Evolutionary conservation across 331 rosid species (phyloP), one percentile per base, ranked within the genome.

Genomic region (Saraca asoca): DNA sequence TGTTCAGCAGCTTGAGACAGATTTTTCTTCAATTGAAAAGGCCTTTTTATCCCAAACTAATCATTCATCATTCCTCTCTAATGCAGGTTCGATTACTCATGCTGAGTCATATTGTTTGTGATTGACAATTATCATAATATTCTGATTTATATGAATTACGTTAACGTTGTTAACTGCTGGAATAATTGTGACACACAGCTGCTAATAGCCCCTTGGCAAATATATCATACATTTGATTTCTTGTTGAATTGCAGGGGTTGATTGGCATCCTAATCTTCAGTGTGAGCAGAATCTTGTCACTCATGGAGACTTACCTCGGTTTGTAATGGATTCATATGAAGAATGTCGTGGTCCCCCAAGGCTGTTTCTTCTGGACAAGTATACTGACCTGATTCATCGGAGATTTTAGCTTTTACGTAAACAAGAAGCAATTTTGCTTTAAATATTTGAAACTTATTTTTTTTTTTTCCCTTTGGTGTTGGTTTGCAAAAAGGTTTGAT

Each of bases 321-420:
- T 95, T 86, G 82, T 95, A 64, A 86, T 83, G 97, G 99, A 88
- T 75, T 88, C 97, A 5, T 95, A 95, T 77, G 99, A 91, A 83
- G 95, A 91, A 68, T 85, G 96, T 48, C 89, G 90, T 52, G 99
- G 86, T 16, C 97, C 99, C 42, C 99, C 99, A 3, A 88, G 79
- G 68, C 66, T 95, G 64, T 95, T 91, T 71, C 95, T 95, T 76
- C 74, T 95, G 74, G 99, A 95, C 85, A 95, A 95, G 99, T 95
- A 95, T 54, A 87, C n/a, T 67, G 20, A 9, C 70, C 35, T 37
- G 69, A 80, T 43, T 66, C 15, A 13, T 20, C 43, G 13, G 56
- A 55, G 56, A 42, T 51, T 15, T 1, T 1, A 14, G 3, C 0
- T 12, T 52, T 53, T n/a, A 53, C 7, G 15, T 50, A 17, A 52